These are phyloP conservation scores for Phytophthora lateralis DNA, from an alignment of 352 stramenopile genomes.

Conservation along the genomic window DNA sequence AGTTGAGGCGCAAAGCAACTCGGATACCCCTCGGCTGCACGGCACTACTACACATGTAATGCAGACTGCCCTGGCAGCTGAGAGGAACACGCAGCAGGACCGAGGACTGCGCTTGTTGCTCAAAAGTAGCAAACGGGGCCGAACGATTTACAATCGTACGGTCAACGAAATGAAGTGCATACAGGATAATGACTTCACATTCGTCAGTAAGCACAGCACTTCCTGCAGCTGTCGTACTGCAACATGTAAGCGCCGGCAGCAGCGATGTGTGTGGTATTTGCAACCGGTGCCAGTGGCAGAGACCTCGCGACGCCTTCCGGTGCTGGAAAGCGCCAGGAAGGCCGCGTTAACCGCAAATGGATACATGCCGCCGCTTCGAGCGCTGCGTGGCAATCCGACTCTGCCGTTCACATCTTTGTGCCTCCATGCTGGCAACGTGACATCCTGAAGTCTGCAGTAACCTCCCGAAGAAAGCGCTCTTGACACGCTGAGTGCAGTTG, in stretches of 20 bases:
- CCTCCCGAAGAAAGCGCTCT: neutral
- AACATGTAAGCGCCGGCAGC: neutral
- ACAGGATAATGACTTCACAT: neutral
- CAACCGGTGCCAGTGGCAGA: neutral
- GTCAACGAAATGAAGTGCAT: neutral
- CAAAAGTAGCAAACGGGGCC: neutral
- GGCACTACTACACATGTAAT: neutral
- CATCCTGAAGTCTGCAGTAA: neutral
- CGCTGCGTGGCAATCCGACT: neutral
- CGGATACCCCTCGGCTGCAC: conserved; percentile 12
- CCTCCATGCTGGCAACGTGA: neutral
- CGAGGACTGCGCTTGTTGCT: too few relatives aligned
- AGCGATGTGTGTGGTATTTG: neutral
- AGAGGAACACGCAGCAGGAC: too few relatives aligned
- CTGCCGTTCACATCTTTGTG: too few relatives aligned
- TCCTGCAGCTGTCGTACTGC: too few relatives aligned
- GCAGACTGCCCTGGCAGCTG: too few relatives aligned
- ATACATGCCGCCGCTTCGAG: neutral
- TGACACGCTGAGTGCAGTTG: neutral
- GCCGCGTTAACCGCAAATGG: neutral
- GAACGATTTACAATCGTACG: neutral
- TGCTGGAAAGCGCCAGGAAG: neutral
- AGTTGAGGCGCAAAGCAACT: conserved; percentile 22
- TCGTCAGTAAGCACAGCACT: too few relatives aligned
- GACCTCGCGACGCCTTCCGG: neutral